Percentiles rank a stretch among this genome's conserved stretches.
Evolutionary conservation across 257 asterid species (phyloP).

Genomic region (Nicotiana attenuata): DNA sequence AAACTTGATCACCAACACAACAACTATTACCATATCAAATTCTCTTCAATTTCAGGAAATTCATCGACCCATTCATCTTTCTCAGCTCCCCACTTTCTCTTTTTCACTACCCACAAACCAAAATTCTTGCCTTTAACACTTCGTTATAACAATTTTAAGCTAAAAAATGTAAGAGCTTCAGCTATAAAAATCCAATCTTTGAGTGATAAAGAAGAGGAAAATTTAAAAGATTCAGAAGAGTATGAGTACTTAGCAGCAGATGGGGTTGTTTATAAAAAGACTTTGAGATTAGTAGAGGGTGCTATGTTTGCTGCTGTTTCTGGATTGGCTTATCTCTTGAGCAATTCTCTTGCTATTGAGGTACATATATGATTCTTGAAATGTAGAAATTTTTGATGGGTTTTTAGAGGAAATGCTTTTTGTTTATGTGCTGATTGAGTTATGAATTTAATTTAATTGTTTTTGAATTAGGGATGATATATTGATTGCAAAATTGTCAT

Average conservation of each 20-base stretch:
- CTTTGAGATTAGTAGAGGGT: slow-evolving; percentile 81
- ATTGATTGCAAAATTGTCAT: too few relatives aligned
- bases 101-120: slow-evolving; percentile 14
- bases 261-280: slow-evolving; percentile 81
- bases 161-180: slow-evolving; percentile 17
- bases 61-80: neutral
- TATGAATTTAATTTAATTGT: neutral
- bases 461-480: too few relatives aligned
- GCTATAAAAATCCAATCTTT: slow-evolving; percentile 23
- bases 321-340: slow-evolving; percentile 83
- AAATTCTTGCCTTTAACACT: slow-evolving; percentile 6
- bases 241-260: slow-evolving; percentile 76
- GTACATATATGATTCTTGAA: slow-evolving; percentile 22
- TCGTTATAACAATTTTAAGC: slow-evolving; percentile 8
- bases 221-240: slow-evolving; percentile 26
- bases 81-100: neutral
- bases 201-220: slow-evolving; percentile 34
- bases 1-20: slow-evolving; percentile 26
- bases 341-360: slow-evolving; percentile 94
- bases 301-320: slow-evolving; percentile 98
- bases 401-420: neutral
- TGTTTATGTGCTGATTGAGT: neutral
- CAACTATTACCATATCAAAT: slow-evolving; percentile 13
- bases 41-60: slow-evolving; percentile 14
- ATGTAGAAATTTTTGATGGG: neutral